A percentile compares a stretch with the other conserved stretches of the same genome.
phyloP scores from a whole-genome alignment of 1,284 basidiomycete species.

The Takashimella tepidaria region DNA sequence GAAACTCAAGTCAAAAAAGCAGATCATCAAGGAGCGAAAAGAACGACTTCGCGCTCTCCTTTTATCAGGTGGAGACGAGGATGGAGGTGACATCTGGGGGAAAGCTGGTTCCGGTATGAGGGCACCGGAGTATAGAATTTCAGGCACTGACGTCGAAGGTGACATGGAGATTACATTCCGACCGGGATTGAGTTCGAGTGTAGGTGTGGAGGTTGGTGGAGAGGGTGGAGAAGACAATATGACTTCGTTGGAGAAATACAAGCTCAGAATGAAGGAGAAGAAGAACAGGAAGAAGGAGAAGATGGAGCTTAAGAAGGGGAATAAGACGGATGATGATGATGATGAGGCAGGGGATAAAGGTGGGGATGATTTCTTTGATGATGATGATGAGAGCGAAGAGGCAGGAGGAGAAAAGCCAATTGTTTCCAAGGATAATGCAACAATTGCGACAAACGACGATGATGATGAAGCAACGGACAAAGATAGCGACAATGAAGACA shows the following conservation, averaged over 20 bases:
- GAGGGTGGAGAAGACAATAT: slow-evolving; percentile 57
- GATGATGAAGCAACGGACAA: slow-evolving; percentile 47
- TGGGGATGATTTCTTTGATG: slow-evolving; percentile 61
- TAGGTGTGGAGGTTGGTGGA: too few relatives aligned
- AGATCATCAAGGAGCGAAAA: slow-evolving; percentile 48
- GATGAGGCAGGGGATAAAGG: slow-evolving; percentile 28
- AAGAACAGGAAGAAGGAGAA: slow-evolving; percentile 59
- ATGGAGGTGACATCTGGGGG: slow-evolving; percentile 64
- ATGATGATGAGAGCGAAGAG: slow-evolving; percentile 50
- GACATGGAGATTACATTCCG: slow-evolving; percentile 93
- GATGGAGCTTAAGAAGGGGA: slow-evolving; percentile 48
- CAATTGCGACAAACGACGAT: slow-evolving; percentile 56
- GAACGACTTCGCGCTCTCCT: slow-evolving; percentile 66
- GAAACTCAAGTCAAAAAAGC: slow-evolving; percentile 48
- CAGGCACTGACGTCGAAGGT: slow-evolving; percentile 53
- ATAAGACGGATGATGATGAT: slow-evolving; percentile 27
- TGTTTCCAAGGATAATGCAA: too few relatives aligned
- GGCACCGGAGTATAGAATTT: slow-evolving; percentile 21
- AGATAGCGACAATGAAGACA: slow-evolving; percentile 9
- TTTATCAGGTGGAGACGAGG: slow-evolving; percentile 59
- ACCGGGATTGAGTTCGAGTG: slow-evolving; percentile 60
- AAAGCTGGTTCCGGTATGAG: slow-evolving; percentile 42
- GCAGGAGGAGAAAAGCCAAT: slow-evolving; percentile 5
- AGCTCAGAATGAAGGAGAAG: slow-evolving; percentile 81
- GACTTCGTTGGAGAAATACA: slow-evolving; percentile 74